A percentile compares a stretch with the other conserved stretches of the same genome.
These are phyloP conservation scores for Zymoseptoria brevis DNA, from an alignment of 2,329 filamentous ascomycete species.

Conservation along the genomic window DNA sequence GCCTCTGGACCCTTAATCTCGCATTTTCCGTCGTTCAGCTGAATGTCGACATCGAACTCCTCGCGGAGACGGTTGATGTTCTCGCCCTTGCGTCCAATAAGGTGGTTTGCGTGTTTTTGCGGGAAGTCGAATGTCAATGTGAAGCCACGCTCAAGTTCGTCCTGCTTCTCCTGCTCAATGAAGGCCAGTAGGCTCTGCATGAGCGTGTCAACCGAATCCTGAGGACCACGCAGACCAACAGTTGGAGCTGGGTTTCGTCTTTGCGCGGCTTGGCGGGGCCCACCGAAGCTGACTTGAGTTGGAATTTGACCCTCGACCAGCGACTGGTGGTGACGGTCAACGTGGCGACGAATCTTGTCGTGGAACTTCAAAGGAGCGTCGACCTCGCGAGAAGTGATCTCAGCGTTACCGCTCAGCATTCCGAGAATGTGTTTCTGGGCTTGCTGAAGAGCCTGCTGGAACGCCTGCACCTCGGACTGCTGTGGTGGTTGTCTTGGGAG, in stretches of 20 bases:
- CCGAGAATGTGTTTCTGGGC: constrained; percentile 50
- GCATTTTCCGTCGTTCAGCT: constrained; percentile 88
- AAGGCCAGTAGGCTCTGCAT: constrained; percentile 67
- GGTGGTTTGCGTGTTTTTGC: constrained; percentile 85
- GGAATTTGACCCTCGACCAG: constrained; percentile 45
- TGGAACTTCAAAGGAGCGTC: constrained; percentile 54
- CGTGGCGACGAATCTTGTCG: constrained; percentile 54
- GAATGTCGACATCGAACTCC: constrained; percentile 67
- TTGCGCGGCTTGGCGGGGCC: constrained; percentile 39
- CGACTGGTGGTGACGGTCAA: constrained; percentile 48
- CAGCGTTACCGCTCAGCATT: constrained; percentile 46
- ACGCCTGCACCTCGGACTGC: constrained; percentile 46
- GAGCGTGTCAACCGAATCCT: constrained; percentile 62
- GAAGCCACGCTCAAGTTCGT: constrained; percentile 89
- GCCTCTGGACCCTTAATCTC: constrained; percentile 93
- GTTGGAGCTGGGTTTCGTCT: constrained; percentile 40
- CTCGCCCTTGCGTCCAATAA: constrained; percentile 59
- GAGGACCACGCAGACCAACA: constrained; percentile 66
- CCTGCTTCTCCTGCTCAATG: constrained; percentile 77
- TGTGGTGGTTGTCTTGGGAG: constrained; percentile 51
- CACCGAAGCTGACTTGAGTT: constrained; percentile 48
- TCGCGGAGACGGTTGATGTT: constrained; percentile 63
- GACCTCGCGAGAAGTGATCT: constrained; percentile 48
- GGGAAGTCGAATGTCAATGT: constrained; percentile 85
- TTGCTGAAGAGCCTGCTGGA: constrained; percentile 50